phyloP scores from a whole-genome alignment of 352 stramenopile genomes.

The Phytopythium delawarense region DNA sequence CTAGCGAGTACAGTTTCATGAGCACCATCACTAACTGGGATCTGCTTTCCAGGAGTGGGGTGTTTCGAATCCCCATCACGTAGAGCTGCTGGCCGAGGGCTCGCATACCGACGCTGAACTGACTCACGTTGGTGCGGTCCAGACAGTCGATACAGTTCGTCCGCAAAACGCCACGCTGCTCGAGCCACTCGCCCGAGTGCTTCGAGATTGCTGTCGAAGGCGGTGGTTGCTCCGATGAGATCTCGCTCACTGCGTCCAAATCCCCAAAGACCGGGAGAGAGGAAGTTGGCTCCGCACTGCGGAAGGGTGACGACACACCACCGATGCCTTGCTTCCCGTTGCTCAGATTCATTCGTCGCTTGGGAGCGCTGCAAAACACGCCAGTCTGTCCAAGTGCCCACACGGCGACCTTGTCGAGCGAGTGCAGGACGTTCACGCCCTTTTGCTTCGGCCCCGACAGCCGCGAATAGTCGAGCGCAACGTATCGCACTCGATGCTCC shows the following conservation, averaged over 20 bases:
- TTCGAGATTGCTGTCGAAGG: conserved; percentile 66
- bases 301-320: conserved; percentile 12
- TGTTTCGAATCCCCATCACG: conserved; percentile 95
- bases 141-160: conserved; percentile 99
- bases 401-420: conserved; percentile 93
- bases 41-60: conserved; percentile 70
- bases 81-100: conserved; percentile 96
- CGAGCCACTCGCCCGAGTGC: conserved; percentile 88
- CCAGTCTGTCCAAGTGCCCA: conserved; percentile 96
- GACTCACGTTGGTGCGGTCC: conserved; percentile 84
- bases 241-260: not conserved
- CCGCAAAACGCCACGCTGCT: conserved; percentile 96
- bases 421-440: conserved; percentile 91
- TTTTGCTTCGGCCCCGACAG: conserved; percentile 89
- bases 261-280: not conserved
- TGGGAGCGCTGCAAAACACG: conserved; percentile 95
- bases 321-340: conserved; percentile 22
- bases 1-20: conserved; percentile 98
- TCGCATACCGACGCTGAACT: conserved; percentile 84
- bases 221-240: conserved; percentile 6
- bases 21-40: conserved; percentile 94
- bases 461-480: conserved; percentile 95
- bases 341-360: conserved; percentile 48
- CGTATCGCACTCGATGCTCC: conserved; percentile 96
- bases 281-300: not conserved